A percentile compares a stretch with the other conserved stretches of the same genome.
These are phyloP conservation scores for Fraxinus dipetala DNA, from an alignment of 305 asterid species.

Conservation along the genomic window DNA sequence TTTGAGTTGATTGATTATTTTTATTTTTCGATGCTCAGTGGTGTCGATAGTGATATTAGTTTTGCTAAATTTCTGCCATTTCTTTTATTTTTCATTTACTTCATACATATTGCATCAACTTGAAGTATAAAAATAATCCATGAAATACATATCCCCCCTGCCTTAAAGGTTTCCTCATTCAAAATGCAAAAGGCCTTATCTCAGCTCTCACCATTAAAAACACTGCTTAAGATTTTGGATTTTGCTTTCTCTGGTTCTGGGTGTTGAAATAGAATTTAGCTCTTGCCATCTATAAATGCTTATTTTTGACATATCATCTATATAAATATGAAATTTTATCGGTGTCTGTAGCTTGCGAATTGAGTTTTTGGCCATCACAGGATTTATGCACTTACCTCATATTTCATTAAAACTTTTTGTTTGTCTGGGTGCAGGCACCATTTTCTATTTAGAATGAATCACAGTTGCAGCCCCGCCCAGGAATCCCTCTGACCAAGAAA, in stretches of 20 bases:
- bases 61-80: neutral
- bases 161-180: neutral
- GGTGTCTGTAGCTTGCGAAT: neutral
- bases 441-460: conserved; percentile 12
- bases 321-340: neutral
- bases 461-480: conserved; percentile 15
- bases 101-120: neutral
- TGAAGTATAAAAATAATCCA: neutral
- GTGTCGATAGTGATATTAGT: neutral
- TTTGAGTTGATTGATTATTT: neutral
- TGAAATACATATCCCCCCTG: neutral
- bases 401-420: neutral
- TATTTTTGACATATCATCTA: neutral
- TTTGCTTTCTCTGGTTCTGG: neutral
- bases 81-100: neutral
- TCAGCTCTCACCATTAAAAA: neutral
- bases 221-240: neutral
- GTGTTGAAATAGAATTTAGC: neutral
- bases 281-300: neutral
- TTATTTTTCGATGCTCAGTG: neutral
- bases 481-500: conserved; percentile 13
- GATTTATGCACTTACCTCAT: neutral
- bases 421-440: conserved; percentile 25
- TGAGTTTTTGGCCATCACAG: neutral
- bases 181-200: neutral